Base-by-base conservation (phyloP, 2,329 filamentous ascomycete genomes). In the Trichoderma afroharzianum region DNA sequence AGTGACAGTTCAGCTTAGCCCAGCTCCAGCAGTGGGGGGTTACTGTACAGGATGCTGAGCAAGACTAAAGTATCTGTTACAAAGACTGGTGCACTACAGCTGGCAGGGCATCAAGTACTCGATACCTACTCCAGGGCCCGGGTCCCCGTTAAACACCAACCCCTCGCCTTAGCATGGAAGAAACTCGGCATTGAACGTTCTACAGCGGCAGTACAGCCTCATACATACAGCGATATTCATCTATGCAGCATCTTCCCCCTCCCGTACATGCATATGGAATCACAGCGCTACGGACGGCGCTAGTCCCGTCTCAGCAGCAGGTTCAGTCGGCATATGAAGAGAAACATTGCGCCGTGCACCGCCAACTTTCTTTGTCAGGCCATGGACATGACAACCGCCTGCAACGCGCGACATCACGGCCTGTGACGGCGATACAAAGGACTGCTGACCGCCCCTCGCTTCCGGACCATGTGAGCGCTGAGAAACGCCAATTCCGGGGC, bases 341-440 rank as follows among this genome's bases (percentile, higher is more conserved):
- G 59, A 63, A 50, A 63, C 66, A 47, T 58, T 69, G 68, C 68
- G 68, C 68, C 68, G 59, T 70, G 68, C 68, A 70, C 68, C 68
- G 59, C 68, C 68, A 70, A 70, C 59, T 53, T 53, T 63, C 47
- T 57, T 66, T 59, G 61, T 58, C 68, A 64, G 68, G 62, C 68
- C 68, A 64, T 64, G 68, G 62, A 50, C 50, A 71, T 43, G 61
- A 36, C 61, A 58, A 33, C 61, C 30, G 68, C 68, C 50, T 58
- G 62, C 68, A 62, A 64, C 53, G 28, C 68, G 62, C 50, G 62
- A 66, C 63, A n/a, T 59, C 62, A 63, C 30, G 53, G 61, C 68
- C 50, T 59, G 50, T 64, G 39, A 64, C 43, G 32, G 36, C 61
- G 33, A 64, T 39, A 63, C 58, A 43, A 55, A 64, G 24, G 36